These are phyloP conservation scores for Hypoxylon cercidicola DNA, from an alignment of 495 filamentous ascomycete species.

Conservation along the genomic window DNA sequence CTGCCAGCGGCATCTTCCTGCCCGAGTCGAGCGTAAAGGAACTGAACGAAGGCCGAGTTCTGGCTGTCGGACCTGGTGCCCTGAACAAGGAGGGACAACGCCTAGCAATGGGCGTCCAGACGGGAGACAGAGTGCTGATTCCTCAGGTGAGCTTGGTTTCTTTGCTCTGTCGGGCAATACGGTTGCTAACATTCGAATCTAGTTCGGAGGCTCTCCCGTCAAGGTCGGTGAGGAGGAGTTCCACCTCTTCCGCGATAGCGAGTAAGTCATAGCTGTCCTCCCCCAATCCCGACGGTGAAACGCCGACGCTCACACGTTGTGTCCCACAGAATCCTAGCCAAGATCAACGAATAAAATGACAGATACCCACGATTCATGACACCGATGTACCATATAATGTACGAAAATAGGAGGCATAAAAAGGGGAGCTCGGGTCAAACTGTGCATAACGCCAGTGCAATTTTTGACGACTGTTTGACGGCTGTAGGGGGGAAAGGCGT, in stretches of 20 bases:
- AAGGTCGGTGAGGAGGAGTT: constrained; percentile 98
- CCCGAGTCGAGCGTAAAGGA: constrained; percentile 98
- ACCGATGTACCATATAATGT: constrained; percentile 49
- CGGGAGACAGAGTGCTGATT: constrained; percentile 94
- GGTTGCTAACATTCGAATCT: constrained; percentile 46
- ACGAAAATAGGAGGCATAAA: constrained; percentile 43
- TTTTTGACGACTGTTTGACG: constrained; percentile 12
- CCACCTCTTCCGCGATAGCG: constrained; percentile 93
- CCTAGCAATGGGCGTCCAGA: constrained; percentile 78
- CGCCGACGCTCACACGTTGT: constrained; percentile 9
- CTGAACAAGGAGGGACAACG: constrained; percentile 89
- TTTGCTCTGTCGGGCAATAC: background rate
- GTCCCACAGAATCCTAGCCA: constrained; percentile 75
- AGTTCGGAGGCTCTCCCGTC: constrained; percentile 96
- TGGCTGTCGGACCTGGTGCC: constrained; percentile 91
- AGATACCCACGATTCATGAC: constrained; percentile 44
- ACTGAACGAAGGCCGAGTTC: constrained; percentile 93
- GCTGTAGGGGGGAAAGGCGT: constrained; percentile 20
- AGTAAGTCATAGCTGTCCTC: constrained; percentile 70
- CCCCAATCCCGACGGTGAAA: background rate
- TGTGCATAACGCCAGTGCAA: constrained; percentile 38
- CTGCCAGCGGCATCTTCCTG: constrained; percentile 94
- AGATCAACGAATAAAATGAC: constrained; percentile 81
- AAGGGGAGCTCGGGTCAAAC: constrained; percentile 28
- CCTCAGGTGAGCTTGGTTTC: constrained; percentile 77